phyloP scores from a whole-genome alignment of 2,329 filamentous ascomycete species.

The Curvularia verruculosa region DNA sequence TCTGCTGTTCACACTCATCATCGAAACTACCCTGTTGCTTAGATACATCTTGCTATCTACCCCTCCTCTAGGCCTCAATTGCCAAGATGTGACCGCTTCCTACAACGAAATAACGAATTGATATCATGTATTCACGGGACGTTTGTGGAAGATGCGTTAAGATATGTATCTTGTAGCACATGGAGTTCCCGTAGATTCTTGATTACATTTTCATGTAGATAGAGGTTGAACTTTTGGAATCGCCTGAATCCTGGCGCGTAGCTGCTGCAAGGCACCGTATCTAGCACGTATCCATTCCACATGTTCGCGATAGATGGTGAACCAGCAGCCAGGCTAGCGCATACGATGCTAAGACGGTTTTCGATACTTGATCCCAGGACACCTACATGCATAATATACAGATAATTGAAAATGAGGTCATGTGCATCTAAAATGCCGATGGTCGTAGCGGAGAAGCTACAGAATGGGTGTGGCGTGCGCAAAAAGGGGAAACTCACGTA shows the following conservation, averaged over 20 bases:
- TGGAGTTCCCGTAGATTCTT: not conserved
- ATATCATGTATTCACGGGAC: too few species aligned
- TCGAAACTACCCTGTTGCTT: too few species aligned
- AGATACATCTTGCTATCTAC: too few species aligned
- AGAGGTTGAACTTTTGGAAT: not conserved
- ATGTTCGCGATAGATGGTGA: not conserved
- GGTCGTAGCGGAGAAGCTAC: conserved; percentile 9
- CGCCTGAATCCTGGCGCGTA: not conserved
- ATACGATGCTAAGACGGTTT: conserved; percentile 7
- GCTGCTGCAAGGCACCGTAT: not conserved
- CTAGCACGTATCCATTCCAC: not conserved
- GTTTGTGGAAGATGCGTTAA: not conserved
- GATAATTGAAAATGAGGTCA: conserved; percentile 6
- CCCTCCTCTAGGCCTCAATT: too few species aligned
- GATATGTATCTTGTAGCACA: not conserved
- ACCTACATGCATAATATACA: conserved; percentile 10
- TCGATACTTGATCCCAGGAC: conserved; percentile 7
- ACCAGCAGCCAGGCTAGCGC: conserved; percentile 3
- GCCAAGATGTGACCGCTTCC: too few species aligned
- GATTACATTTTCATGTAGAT: not conserved
- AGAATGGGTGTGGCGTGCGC: conserved; percentile 6
- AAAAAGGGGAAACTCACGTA: conserved; percentile 15
- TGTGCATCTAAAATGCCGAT: not conserved
- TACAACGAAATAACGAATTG: too few species aligned
- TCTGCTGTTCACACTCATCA: too few species aligned